Conservation (phyloP, 1,284 basidiomycete species). For the Mycosarcoma maydis region DNA sequence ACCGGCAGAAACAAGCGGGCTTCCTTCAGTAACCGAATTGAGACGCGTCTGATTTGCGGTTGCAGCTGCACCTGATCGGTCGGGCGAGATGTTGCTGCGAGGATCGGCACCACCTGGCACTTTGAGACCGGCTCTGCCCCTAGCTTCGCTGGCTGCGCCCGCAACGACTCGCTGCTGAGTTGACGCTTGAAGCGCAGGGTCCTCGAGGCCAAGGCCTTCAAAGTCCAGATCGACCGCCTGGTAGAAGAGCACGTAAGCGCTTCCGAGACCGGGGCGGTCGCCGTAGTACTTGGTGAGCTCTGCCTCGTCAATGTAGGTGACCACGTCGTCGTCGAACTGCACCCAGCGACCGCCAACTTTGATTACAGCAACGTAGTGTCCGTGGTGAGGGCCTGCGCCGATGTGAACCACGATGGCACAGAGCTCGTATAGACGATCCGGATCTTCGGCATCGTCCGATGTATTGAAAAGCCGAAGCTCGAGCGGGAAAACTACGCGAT, state of each 20-base stretch:
- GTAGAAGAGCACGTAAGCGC: constrained; percentile 97
- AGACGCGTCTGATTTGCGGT: constrained; percentile 25
- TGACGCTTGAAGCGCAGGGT: constrained; percentile 24
- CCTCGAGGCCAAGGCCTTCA: constrained; percentile 31
- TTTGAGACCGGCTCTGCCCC: constrained; percentile 26
- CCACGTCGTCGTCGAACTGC: constrained; percentile 93
- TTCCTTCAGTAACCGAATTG: constrained; percentile 34
- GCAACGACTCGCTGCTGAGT: constrained; percentile 15
- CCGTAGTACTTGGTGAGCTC: constrained; percentile 96
- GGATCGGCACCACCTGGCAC: constrained; percentile 14
- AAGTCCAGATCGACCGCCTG: constrained; percentile 80
- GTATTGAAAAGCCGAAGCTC: constrained; percentile 96
- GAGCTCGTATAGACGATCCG: constrained; percentile 85
- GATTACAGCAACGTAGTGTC: constrained; percentile 95
- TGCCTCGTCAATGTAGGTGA: constrained; percentile 83
- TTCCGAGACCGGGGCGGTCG: constrained; percentile 80
- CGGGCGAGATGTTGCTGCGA: constrained; percentile 25
- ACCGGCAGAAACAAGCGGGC: constrained; percentile 9
- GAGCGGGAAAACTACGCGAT: constrained; percentile 94
- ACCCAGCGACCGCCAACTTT: constrained; percentile 85
- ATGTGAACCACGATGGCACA: constrained; percentile 98
- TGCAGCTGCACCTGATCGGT: constrained; percentile 20
- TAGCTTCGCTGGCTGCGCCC: constrained; percentile 1
- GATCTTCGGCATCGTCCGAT: constrained; percentile 88
- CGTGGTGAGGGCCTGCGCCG: constrained; percentile 93